Evolutionary conservation across 805 yeast genomes (phyloP).

Genomic region (Lipomyces yamadae): DNA sequence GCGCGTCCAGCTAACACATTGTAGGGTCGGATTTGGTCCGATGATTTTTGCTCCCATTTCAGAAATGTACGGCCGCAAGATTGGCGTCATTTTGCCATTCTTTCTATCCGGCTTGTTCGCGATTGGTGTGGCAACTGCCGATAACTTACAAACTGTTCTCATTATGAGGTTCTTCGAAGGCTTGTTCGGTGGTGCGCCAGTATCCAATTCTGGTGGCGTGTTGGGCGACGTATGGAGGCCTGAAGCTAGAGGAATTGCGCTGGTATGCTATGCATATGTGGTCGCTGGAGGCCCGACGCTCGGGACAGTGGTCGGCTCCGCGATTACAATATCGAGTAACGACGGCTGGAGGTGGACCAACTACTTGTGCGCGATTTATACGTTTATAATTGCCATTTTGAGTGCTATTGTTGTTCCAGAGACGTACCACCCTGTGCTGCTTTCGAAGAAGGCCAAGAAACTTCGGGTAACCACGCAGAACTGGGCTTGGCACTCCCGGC

Average conservation of each 20-base stretch:
- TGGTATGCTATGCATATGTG: constrained; percentile 55
- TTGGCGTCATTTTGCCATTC: constrained; percentile 60
- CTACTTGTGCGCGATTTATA: constrained; percentile 74
- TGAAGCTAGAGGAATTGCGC: constrained; percentile 58
- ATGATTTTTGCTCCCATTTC: constrained; percentile 79
- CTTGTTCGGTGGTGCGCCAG: constrained; percentile 76
- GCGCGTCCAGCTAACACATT: neutral
- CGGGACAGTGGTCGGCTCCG: constrained; percentile 64
- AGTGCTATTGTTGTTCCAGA: constrained; percentile 52
- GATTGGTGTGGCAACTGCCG: constrained; percentile 47
- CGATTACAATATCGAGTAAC: constrained; percentile 66
- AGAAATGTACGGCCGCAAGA: constrained; percentile 72
- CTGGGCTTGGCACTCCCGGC: constrained; percentile 86
- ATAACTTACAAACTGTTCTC: constrained; percentile 60
- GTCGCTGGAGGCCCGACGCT: constrained; percentile 52
- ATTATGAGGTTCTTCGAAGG: constrained; percentile 79
- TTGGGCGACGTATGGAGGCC: constrained; percentile 64
- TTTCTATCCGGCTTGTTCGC: constrained; percentile 38
- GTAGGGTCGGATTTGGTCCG: constrained; percentile 74
- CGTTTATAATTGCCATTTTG: constrained; percentile 56
- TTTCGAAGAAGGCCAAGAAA: constrained; percentile 55
- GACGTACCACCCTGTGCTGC: constrained; percentile 51
- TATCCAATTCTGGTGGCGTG: constrained; percentile 85
- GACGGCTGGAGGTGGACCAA: constrained; percentile 74
- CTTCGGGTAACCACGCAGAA: constrained; percentile 75